Evolutionary conservation across 345 rosid species (phyloP), one percentile per base, ranked within the genome.

Genomic region (Lepidium africanum): DNA sequence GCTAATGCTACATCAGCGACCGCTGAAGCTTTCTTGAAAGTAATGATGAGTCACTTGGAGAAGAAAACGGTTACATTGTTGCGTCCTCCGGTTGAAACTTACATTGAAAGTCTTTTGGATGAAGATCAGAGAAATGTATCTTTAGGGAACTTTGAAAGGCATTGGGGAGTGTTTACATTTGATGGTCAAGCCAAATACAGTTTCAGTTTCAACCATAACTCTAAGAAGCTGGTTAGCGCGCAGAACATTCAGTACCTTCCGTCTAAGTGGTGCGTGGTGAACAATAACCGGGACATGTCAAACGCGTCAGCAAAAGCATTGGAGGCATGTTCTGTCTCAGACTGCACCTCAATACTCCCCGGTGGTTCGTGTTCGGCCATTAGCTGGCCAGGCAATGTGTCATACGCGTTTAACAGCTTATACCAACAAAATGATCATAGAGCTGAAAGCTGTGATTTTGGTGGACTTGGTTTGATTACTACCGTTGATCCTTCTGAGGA

Each of bases 161-260:
- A 92, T 11, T 92, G 96, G 96, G 98, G 98, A 11, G 55, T 90
- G 25, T 92, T 87, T 80, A 87, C 96, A 38, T 92, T 92, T 38
- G 98, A 92, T 63, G 98, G 98, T 53, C 98, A 90, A 81, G 96
- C 90, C 70, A 92, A 90, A 71, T 92, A 84, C 80, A 75, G 46
- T 43, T 65, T 86, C 65, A 78, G 77, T 62, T 75, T 92, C 59
- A 90, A 83, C 46, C 87, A 74, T 73, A 83, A 84, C 51, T 74
- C 81, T 2, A 83, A 82, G 81, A 77, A 76, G 19, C 79, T 81
- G 6, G 74, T 76, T 40, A 84, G 90, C 76, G 93, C 93, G 11
- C 88, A 86, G 61, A 80, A 77, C 48, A 86, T 92, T 9, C 84
- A 78, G 42, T 92, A 87, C 83, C 90, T 92, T 73, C 67, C 93